These are phyloP conservation scores for Wickerhamomyces alni DNA, from an alignment of 805 yeast genomes.

Conservation along the genomic window DNA sequence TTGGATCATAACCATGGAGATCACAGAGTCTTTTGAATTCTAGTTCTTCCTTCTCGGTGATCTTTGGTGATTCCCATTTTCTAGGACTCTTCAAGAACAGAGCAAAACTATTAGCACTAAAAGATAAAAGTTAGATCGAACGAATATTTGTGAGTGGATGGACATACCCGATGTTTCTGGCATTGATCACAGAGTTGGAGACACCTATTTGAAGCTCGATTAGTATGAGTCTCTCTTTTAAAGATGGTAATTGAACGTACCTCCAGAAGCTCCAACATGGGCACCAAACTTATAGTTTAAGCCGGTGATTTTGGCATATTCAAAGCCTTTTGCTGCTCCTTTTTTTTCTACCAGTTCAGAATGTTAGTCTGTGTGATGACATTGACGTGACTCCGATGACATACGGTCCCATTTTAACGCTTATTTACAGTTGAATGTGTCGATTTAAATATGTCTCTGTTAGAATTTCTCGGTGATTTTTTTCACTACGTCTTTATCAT, in stretches of 20 bases:
- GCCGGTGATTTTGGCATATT: constrained; percentile 37
- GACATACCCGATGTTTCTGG: constrained; percentile 42
- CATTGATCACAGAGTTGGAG: constrained; percentile 59
- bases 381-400: no score
- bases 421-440: no score
- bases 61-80: constrained; percentile 83
- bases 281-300: constrained; percentile 72
- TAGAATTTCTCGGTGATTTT: no score
- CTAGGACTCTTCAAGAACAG: constrained; percentile 86
- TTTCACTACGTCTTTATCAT: no score
- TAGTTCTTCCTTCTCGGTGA: constrained; percentile 57
- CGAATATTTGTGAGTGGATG: no score
- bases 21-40: constrained; percentile 62
- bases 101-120: constrained; percentile 76
- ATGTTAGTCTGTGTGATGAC: no score
- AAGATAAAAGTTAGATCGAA: neutral
- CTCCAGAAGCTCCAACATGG: constrained; percentile 82
- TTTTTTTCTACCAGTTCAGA: constrained; percentile 13
- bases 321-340: constrained; percentile 13
- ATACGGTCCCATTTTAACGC: neutral
- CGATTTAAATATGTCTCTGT: no score
- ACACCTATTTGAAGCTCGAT: no score
- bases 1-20: constrained; percentile 60
- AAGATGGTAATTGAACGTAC: constrained; percentile 32
- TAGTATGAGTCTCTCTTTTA: no score